A percentile compares a stretch with the other conserved stretches of the same genome.
These are phyloP conservation scores for Tolypocladium tropicale DNA, from an alignment of 2,329 filamentous ascomycete species.

Conservation along the genomic window DNA sequence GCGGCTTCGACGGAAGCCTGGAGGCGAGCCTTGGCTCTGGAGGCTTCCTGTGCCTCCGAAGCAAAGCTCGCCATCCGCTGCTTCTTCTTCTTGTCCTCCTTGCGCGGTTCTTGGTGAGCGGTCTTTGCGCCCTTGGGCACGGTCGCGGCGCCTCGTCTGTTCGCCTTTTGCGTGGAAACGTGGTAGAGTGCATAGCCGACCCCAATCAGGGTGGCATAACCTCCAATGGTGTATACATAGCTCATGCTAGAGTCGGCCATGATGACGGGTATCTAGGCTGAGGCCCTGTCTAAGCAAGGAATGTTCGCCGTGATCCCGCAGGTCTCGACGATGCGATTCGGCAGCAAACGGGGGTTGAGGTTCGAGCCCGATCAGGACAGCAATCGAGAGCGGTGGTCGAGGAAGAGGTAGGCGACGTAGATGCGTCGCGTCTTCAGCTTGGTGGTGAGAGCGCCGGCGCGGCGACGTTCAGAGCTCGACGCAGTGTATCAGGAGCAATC, in stretches of 20 bases:
- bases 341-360: not conserved
- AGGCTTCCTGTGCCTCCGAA: constrained; percentile 22
- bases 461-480: constrained; percentile 6
- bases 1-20: constrained; percentile 15
- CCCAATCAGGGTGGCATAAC: constrained; percentile 25
- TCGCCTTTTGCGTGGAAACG: constrained; percentile 22
- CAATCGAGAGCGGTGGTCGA: not conserved
- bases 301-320: not conserved
- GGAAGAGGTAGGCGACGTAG: not conserved
- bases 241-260: constrained; percentile 23
- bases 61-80: constrained; percentile 33
- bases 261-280: constrained; percentile 3
- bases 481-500: constrained; percentile 12
- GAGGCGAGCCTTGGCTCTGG: constrained; percentile 26
- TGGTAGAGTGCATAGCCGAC: constrained; percentile 25
- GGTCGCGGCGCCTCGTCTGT: constrained; percentile 16
- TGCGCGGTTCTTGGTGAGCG: constrained; percentile 21
- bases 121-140: constrained; percentile 19
- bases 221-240: constrained; percentile 25
- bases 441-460: constrained; percentile 1
- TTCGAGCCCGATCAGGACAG: not conserved
- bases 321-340: not conserved
- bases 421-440: not conserved
- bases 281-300: not conserved
- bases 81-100: constrained; percentile 34